These are phyloP conservation scores for Boletus fagicola DNA, from an alignment of 768 basidiomycete species.

Conservation along the genomic window DNA sequence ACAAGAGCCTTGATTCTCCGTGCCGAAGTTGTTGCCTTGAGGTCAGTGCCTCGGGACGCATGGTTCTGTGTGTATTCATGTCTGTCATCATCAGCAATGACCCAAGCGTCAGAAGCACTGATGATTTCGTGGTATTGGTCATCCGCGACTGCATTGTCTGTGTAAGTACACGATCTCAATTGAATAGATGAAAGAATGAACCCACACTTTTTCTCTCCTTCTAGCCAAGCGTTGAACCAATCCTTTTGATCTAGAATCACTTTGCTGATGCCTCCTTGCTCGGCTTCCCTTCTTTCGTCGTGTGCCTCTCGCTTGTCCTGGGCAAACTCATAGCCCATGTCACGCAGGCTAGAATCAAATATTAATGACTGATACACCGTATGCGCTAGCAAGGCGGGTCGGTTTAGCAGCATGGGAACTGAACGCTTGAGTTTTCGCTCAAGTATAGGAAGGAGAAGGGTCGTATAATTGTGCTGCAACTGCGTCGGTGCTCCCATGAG, in stretches of 20 bases:
- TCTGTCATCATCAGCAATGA: constrained; percentile 65
- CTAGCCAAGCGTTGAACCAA: constrained; percentile 91
- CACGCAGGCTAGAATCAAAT: constrained; percentile 78
- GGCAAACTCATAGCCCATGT: constrained; percentile 66
- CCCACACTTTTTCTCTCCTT: constrained; percentile 87
- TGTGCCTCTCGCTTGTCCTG: constrained; percentile 19
- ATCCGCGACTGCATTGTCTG: constrained; percentile 64
- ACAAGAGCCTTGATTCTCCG: constrained; percentile 79
- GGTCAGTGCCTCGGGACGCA: constrained; percentile 31
- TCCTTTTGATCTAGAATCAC: constrained; percentile 78
- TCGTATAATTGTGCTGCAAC: constrained; percentile 78
- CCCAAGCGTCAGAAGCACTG: constrained; percentile 80
- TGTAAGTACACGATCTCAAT: neutral
- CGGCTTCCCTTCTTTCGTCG: constrained; percentile 21
- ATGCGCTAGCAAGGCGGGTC: constrained; percentile 87
- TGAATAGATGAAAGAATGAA: constrained; percentile 3
- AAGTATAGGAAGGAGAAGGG: constrained; percentile 74
- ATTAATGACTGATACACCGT: constrained; percentile 90
- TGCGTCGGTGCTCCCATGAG: neutral
- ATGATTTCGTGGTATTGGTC: constrained; percentile 86
- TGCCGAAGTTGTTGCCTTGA: constrained; percentile 79
- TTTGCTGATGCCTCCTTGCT: constrained; percentile 79
- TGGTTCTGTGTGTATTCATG: constrained; percentile 38
- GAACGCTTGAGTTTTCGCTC: constrained; percentile 73
- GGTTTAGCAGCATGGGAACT: constrained; percentile 67